Percentiles rank a stretch among this genome's conserved stretches.
Conservation (phyloP, 2,329 filamentous ascomycete species). For the Colletotrichum navitas region DNA sequence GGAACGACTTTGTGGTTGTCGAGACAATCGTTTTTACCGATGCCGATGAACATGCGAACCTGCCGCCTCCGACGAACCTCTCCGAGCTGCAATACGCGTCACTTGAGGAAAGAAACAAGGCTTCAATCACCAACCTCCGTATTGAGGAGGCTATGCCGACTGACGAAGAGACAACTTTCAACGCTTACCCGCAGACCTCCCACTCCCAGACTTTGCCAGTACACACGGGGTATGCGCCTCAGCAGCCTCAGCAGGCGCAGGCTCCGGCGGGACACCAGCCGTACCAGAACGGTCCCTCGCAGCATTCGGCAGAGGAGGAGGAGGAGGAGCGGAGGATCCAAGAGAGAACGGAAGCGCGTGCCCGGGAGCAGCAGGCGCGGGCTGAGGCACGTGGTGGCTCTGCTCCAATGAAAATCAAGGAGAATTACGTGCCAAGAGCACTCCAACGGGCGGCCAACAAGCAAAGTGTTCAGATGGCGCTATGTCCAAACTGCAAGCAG, state of each 20-base stretch:
- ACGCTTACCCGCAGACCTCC: conserved; percentile 59
- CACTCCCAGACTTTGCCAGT: conserved; percentile 59
- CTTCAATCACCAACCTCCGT: conserved; percentile 85
- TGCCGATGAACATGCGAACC: conserved; percentile 84
- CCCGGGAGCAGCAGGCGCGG: conserved; percentile 80
- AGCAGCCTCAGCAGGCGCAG: conserved; percentile 51
- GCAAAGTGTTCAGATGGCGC: conserved; percentile 73
- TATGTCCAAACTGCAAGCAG: conserved; percentile 95
- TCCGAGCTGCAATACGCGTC: conserved; percentile 95
- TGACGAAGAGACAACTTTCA: conserved; percentile 74
- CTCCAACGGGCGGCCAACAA: conserved; percentile 78
- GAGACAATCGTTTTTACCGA: conserved; percentile 95
- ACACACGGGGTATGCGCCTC: conserved; percentile 58
- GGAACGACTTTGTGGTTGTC: conserved; percentile 97
- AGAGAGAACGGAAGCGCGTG: conserved; percentile 70
- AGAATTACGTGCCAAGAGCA: conserved; percentile 90
- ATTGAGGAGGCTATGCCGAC: conserved; percentile 97
- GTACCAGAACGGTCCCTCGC: conserved; percentile 46
- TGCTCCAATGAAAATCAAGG: conserved; percentile 87
- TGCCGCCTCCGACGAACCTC: conserved; percentile 89
- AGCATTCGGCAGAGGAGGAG: conserved; percentile 64
- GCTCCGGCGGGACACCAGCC: conserved; percentile 46
- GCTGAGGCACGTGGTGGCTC: conserved; percentile 79
- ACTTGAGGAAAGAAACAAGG: conserved; percentile 92
- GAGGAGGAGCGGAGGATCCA: conserved; percentile 74